A percentile compares a stretch with the other conserved stretches of the same genome.
These are phyloP conservation scores for Solanum appendiculatum DNA, from an alignment of 257 asterid species.

Conservation along the genomic window DNA sequence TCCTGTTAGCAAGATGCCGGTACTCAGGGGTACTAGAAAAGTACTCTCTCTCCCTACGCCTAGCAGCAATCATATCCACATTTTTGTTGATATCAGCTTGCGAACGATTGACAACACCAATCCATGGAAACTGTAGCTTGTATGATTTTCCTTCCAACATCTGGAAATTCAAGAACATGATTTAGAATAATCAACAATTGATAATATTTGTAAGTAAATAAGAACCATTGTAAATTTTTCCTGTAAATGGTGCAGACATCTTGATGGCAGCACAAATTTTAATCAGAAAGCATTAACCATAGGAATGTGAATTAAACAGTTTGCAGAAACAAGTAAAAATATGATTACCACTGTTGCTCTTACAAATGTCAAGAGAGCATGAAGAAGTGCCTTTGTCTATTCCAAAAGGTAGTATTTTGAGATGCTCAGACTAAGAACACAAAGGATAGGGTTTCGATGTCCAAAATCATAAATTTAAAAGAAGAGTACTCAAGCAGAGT, in stretches of 20 bases:
- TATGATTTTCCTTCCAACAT: constrained; percentile 67
- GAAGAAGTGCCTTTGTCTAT: background rate
- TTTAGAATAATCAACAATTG: background rate
- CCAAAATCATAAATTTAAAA: background rate
- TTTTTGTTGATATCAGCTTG: constrained; percentile 71
- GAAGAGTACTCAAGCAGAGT: background rate
- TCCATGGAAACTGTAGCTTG: constrained; percentile 81
- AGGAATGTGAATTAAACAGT: background rate
- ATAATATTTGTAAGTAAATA: background rate
- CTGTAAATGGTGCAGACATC: background rate
- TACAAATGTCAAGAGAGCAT: background rate
- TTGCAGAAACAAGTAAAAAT: background rate
- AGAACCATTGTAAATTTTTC: background rate
- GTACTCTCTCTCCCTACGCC: constrained; percentile 62
- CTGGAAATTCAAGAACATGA: constrained; percentile 15
- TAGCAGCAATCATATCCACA: constrained; percentile 85
- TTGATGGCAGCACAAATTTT: background rate
- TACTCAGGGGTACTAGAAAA: constrained; percentile 56
- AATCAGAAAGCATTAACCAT: background rate
- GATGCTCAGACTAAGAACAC: background rate
- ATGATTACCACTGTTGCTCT: background rate
- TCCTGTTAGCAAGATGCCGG: constrained; percentile 45
- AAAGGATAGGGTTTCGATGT: background rate
- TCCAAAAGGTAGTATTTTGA: background rate
- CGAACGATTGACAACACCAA: constrained; percentile 85